Conservation (phyloP, 1,139 yeast genomes). For the Hemisphaericaspora xylanilytica region DNA sequence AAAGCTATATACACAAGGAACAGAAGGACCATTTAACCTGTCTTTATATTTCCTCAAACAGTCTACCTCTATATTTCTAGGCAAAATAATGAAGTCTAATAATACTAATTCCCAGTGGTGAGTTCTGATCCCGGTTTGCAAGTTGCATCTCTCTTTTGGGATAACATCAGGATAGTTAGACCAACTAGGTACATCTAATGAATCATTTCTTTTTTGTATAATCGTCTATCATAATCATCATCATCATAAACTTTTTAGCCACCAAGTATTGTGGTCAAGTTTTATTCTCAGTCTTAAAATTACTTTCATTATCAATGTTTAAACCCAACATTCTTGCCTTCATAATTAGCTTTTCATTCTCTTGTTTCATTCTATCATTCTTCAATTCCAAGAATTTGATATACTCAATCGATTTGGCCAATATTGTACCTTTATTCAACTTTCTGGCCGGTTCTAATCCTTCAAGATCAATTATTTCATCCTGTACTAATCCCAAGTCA, state of each 20-base stretch:
- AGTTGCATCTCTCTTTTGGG: no score
- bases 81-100: no score
- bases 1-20: no score
- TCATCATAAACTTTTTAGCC: not conserved
- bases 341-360: conserved; percentile 28
- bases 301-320: conserved; percentile 13
- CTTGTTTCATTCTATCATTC: conserved; percentile 33
- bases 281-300: not conserved
- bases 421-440: conserved; percentile 44
- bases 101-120: no score
- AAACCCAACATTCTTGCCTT: conserved; percentile 23
- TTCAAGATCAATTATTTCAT: conserved; percentile 30
- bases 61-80: no score
- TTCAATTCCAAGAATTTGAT: conserved; percentile 43
- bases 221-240: conserved; percentile 3
- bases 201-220: not conserved
- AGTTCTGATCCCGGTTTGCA: no score
- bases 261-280: no score
- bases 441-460: conserved; percentile 48
- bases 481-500: conserved; percentile 8
- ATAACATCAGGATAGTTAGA: no score
- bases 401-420: conserved; percentile 45
- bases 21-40: no score
- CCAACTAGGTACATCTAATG: not conserved
- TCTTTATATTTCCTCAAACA: no score